Conservation (phyloP, 192 early-diverging fungal species). For the Spinellus fusiger region DNA sequence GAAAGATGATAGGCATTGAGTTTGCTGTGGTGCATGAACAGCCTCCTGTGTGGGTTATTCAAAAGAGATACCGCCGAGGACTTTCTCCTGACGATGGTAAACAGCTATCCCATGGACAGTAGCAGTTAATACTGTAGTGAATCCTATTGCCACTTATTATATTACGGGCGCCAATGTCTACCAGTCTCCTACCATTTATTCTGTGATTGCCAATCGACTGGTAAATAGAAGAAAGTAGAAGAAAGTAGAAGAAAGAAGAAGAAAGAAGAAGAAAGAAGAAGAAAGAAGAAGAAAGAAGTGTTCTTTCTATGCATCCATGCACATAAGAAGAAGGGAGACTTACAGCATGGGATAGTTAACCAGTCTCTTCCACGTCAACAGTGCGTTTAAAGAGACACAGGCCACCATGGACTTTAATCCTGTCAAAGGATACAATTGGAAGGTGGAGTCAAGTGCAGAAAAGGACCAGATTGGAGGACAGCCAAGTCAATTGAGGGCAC, state of each 20-base stretch:
- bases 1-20: constrained; percentile 72
- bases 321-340: too few relatives aligned
- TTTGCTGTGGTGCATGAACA: constrained; percentile 66
- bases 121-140: constrained; percentile 26
- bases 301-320: too few relatives aligned
- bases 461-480: neutral
- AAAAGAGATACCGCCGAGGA: constrained; percentile 56
- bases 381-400: constrained; percentile 50
- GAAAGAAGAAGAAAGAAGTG: too few relatives aligned
- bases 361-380: constrained; percentile 45
- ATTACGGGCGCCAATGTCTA: constrained; percentile 67
- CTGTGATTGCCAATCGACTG: constrained; percentile 61
- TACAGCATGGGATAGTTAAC: constrained; percentile 35
- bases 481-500: constrained; percentile 11
- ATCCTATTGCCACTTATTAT: constrained; percentile 59
- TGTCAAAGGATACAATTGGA: constrained; percentile 54
- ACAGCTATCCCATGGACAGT: neutral
- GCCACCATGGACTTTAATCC: constrained; percentile 51
- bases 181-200: constrained; percentile 66
- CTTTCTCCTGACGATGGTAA: constrained; percentile 48
- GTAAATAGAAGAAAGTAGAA: constrained; percentile 29
- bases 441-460: constrained; percentile 7
- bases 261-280: neutral
- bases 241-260: neutral
- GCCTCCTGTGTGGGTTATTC: constrained; percentile 64